A percentile compares a stretch with the other conserved stretches of the same genome.
Evolutionary conservation across 1,284 basidiomycete species (phyloP).

Genomic region (Xerocomus nothofagi): DNA sequence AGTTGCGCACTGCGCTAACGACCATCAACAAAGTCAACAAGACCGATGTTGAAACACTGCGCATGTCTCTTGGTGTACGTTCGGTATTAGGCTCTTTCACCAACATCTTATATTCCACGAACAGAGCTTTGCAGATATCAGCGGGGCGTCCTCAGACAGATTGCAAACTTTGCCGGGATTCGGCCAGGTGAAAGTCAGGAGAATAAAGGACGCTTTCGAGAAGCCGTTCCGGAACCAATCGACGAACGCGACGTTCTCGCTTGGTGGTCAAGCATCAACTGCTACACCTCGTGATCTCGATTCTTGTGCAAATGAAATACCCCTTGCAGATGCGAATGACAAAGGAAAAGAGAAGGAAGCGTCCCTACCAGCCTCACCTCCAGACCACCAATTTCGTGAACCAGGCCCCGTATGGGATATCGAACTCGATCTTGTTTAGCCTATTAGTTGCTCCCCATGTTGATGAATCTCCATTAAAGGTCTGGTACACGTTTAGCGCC

Average conservation of each 20-base stretch:
- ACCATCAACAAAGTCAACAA: slow-evolving; percentile 94
- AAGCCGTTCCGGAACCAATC: slow-evolving; percentile 70
- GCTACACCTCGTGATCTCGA: neutral
- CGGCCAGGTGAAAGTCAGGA: slow-evolving; percentile 91
- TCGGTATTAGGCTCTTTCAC: neutral
- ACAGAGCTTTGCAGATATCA: slow-evolving; percentile 84
- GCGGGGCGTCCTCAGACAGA: slow-evolving; percentile 70
- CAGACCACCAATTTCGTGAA: slow-evolving; percentile 22
- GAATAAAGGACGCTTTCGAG: slow-evolving; percentile 76
- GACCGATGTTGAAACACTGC: slow-evolving; percentile 93
- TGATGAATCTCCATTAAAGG: neutral
- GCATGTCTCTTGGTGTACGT: slow-evolving; percentile 90
- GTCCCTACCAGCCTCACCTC: slow-evolving; percentile 3
- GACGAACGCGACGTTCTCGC: slow-evolving; percentile 48
- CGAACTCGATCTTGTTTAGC: slow-evolving; percentile 41
- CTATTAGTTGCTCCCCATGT: neutral
- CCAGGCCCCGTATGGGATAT: slow-evolving; percentile 61
- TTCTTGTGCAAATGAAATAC: slow-evolving; percentile 14
- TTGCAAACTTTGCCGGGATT: slow-evolving; percentile 88
- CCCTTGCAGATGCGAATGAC: slow-evolving; percentile 5
- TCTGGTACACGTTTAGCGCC: neutral
- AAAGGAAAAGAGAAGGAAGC: slow-evolving; percentile 25
- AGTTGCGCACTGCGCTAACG: slow-evolving; percentile 85
- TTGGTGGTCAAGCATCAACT: slow-evolving; percentile 27
- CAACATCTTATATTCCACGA: slow-evolving; percentile 7